phyloP scores from a whole-genome alignment of 129 eudicot species.

The Arctium lappa region DNA sequence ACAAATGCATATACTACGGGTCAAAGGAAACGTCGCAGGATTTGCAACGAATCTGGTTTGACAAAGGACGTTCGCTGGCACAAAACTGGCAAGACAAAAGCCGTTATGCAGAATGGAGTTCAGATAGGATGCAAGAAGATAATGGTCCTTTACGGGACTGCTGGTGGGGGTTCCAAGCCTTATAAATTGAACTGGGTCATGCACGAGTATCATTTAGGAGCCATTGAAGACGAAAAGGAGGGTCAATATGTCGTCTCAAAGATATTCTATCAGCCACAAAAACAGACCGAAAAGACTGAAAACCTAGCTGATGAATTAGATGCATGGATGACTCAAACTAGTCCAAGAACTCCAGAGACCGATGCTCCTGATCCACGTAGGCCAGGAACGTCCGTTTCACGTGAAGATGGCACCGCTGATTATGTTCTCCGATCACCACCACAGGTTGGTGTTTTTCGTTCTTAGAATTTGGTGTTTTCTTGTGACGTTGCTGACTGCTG shows the following conservation, averaged over 20 bases:
- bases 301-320: constrained; percentile 35
- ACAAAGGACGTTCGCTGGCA: constrained; percentile 80
- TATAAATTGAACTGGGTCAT: constrained; percentile 79
- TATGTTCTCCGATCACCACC: constrained; percentile 11
- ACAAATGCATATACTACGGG: constrained; percentile 82
- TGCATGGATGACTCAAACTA: constrained; percentile 26
- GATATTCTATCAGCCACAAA: constrained; percentile 62
- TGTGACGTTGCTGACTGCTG: constrained; percentile 1
- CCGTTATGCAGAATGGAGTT: constrained; percentile 53
- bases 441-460: constrained; percentile 41
- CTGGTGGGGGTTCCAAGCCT: constrained; percentile 53
- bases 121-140: constrained; percentile 87
- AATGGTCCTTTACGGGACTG: constrained; percentile 68
- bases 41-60: constrained; percentile 39
- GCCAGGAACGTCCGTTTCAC: constrained; percentile 35
- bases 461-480: neutral
- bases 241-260: constrained; percentile 80
- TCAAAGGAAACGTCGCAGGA: constrained; percentile 79
- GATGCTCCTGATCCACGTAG: constrained; percentile 62
- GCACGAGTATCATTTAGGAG: constrained; percentile 92
- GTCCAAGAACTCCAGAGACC: constrained; percentile 74
- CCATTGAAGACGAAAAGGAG: constrained; percentile 69
- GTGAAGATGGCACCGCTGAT: constrained; percentile 37
- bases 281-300: constrained; percentile 41
- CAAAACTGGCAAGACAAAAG: constrained; percentile 89